Percentiles rank a stretch among this genome's conserved stretches.
Conservation (phyloP, 2,329 filamentous ascomycete genomes). For the Myriangium duriaei region DNA sequence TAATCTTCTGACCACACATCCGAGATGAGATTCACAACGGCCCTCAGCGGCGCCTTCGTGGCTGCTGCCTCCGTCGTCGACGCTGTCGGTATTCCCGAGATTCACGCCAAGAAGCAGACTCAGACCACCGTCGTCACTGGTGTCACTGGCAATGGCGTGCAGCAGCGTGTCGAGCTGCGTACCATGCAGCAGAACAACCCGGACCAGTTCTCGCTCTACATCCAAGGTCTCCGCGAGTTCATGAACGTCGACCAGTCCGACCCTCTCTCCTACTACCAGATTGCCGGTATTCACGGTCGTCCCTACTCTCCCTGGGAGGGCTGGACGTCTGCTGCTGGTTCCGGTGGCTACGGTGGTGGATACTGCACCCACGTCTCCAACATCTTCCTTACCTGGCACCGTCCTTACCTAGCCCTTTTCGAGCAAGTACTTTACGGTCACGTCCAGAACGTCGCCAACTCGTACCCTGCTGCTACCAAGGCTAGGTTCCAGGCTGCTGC, state of each 20-base stretch:
- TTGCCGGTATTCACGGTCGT: conserved; percentile 71
- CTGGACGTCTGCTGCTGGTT: conserved; percentile 24
- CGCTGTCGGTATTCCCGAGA: not conserved
- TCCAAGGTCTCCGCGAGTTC: conserved; percentile 62
- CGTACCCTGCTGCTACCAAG: conserved; percentile 27
- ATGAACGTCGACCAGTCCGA: conserved; percentile 53
- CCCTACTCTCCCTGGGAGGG: conserved; percentile 50
- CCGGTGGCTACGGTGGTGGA: conserved; percentile 44
- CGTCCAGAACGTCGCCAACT: conserved; percentile 29
- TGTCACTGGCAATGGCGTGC: conserved; percentile 19
- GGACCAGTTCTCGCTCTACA: conserved; percentile 63
- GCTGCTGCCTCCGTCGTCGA: conserved; percentile 6
- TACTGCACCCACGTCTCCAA: conserved; percentile 69
- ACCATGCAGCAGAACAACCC: conserved; percentile 47
- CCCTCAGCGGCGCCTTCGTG: conserved; percentile 6
- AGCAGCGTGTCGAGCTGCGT: conserved; percentile 52
- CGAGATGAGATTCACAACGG: conserved; percentile 8
- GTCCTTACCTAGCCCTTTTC: conserved; percentile 58
- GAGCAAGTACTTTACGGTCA: conserved; percentile 36
- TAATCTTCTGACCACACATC: conserved; percentile 1
- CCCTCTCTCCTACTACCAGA: conserved; percentile 62
- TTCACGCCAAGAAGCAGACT: conserved; percentile 1
- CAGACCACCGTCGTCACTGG: conserved; percentile 19
- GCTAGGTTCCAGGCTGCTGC: conserved; percentile 30
- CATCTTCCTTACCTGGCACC: conserved; percentile 72